Base-by-base conservation (phyloP, 306 rosid genomes). In the Vigna angularis region DNA sequence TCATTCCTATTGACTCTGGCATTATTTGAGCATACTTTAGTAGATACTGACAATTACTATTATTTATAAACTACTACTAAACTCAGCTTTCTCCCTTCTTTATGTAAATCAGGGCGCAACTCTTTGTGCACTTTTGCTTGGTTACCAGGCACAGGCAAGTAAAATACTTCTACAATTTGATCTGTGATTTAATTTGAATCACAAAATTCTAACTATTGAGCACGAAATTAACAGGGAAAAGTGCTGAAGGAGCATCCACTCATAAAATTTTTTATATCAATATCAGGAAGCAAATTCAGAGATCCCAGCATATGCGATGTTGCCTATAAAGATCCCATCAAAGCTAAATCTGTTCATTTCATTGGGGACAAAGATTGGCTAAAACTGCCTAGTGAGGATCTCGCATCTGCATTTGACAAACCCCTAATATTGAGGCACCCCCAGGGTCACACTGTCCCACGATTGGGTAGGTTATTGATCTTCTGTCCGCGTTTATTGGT, bases 301-400 rank as follows among this genome's bases (percentile, higher is more conserved):
- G 93, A 90, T 78, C 88, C 96, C 17, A 82, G 81, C 80, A 94
- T 90, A 66, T 89, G 94, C 49, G 93, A 91, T 38, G 70, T 89
- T 73, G 98, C 97, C 22, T 94, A 94, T 79, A 90, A 86, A 83
- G 90, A 91, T 28, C 49, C 64, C 6, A 82, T 91, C 64, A 85
- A 87, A 83, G 96, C 66, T 16, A 90, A 90, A 85, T 91, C 96
- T 65, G 88, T 91, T 50, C 98, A 94, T 66, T 86, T 94, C 40
- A 85, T 94, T 26, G 98, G 97, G 59, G 98, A 82, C 1, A 91
- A 94, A 81, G 97, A 94, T 77, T 89, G 97, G 98, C 73, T 90
- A 66, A 91, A 92, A 83, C 52, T 84, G 30, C 97, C 96, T 38
- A 83, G 94, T 13, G 84, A 94, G 79, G 94, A 91, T 2, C 93